phyloP scores from a whole-genome alignment of 495 filamentous ascomycete species.

The Peziza echinospora region DNA sequence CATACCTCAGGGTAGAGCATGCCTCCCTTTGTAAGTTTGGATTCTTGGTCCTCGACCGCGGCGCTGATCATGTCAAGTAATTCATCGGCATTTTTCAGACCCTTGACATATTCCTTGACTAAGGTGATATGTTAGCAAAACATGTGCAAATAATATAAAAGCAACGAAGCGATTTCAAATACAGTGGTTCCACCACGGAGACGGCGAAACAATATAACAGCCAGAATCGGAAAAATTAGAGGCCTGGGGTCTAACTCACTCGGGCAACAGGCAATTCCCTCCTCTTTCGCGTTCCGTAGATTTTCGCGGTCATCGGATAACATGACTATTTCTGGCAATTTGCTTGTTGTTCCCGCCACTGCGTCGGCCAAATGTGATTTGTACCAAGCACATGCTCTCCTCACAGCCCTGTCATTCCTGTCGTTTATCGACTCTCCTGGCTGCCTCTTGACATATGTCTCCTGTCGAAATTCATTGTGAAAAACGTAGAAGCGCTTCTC shows the following conservation, averaged over 20 bases:
- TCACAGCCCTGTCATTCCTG: slow-evolving; percentile 79
- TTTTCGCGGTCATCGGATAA: slow-evolving; percentile 69
- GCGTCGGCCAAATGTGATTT: slow-evolving; percentile 48
- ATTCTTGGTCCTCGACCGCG: slow-evolving; percentile 40
- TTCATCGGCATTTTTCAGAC: slow-evolving; percentile 59
- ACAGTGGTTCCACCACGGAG: too few relatives aligned
- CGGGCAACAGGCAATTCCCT: slow-evolving; percentile 32
- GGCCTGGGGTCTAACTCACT: slow-evolving; percentile 14
- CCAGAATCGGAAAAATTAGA: too few relatives aligned
- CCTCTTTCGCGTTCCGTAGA: slow-evolving; percentile 55
- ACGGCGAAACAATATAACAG: too few relatives aligned
- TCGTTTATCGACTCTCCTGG: slow-evolving; percentile 83
- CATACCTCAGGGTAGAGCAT: slow-evolving; percentile 42
- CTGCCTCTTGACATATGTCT: slow-evolving; percentile 62
- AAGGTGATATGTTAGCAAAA: too few relatives aligned
- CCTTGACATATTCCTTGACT: slow-evolving; percentile 54
- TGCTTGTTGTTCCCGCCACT: slow-evolving; percentile 31
- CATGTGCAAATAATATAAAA: too few relatives aligned
- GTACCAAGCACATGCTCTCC: slow-evolving; percentile 78
- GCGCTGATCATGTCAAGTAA: slow-evolving; percentile 90
- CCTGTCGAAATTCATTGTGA: slow-evolving; percentile 91
- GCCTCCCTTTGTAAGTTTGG: slow-evolving; percentile 39
- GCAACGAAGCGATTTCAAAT: too few relatives aligned
- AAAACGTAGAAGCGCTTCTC: slow-evolving; percentile 96
- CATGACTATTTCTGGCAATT: slow-evolving; percentile 65